Conservation (phyloP, 331 rosid genomes). For the Spiraea crenata region DNA sequence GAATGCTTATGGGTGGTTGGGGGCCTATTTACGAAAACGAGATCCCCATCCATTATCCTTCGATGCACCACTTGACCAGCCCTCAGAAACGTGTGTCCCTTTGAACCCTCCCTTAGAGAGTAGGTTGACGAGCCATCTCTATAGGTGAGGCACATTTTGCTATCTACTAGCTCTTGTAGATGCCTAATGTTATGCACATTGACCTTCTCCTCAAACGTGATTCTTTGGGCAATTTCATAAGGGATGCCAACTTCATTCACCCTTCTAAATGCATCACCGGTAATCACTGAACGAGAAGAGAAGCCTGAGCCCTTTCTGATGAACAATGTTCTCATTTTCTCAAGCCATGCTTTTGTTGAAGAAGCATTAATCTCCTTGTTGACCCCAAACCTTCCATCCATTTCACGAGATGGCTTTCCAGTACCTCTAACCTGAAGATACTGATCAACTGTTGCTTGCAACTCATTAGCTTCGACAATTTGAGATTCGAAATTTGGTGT, state of each 20-base stretch:
- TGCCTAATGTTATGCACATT: constrained; percentile 55
- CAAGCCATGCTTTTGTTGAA: constrained; percentile 89
- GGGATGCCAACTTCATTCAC: constrained; percentile 92
- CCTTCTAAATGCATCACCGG: constrained; percentile 82
- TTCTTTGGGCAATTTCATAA: constrained; percentile 68
- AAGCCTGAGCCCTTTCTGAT: constrained; percentile 94
- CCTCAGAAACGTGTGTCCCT: constrained; percentile 71
- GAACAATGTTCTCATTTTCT: constrained; percentile 83
- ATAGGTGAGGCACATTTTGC: constrained; percentile 66
- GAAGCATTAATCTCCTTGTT: constrained; percentile 63
- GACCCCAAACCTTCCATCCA: constrained; percentile 63
- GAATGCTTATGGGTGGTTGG: constrained; percentile 99
- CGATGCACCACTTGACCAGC: constrained; percentile 84
- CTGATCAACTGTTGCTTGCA: constrained; percentile 64
- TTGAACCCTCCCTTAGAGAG: constrained; percentile 91
- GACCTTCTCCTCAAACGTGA: constrained; percentile 92
- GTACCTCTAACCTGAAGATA: constrained; percentile 87
- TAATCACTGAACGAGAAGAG: constrained; percentile 88
- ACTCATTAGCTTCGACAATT: constrained; percentile 74
- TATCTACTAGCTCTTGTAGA: constrained; percentile 82
- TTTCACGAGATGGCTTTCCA: constrained; percentile 62
- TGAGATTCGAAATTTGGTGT: constrained; percentile 79
- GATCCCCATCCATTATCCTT: constrained; percentile 96
- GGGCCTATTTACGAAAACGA: constrained; percentile 85
- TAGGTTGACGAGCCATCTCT: constrained; percentile 71